A percentile compares a stretch with the other conserved stretches of the same genome.
These are phyloP conservation scores for Pleurotus tuoliensis DNA, from an alignment of 768 basidiomycete genomes.

Conservation along the genomic window DNA sequence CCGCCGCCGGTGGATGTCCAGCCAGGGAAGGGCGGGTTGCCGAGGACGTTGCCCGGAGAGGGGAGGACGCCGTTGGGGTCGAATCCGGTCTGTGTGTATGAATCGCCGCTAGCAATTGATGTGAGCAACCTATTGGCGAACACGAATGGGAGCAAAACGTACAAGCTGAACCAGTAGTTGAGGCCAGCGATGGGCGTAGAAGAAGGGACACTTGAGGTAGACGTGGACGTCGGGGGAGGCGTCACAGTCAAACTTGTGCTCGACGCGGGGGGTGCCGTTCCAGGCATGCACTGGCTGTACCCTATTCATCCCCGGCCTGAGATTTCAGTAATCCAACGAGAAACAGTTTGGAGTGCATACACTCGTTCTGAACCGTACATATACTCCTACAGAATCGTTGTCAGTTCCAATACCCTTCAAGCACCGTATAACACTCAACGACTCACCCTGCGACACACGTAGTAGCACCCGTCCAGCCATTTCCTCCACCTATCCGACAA, in stretches of 20 bases:
- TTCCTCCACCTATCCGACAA: constrained; percentile 8
- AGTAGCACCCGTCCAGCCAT: constrained; percentile 37
- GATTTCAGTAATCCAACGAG: not conserved
- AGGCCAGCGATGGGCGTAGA: not conserved
- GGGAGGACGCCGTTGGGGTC: constrained; percentile 34
- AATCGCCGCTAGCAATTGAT: constrained; percentile 42
- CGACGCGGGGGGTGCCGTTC: not conserved
- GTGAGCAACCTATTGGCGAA: not conserved
- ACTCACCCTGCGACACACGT: constrained; percentile 38
- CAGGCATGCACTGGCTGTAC: constrained; percentile 38
- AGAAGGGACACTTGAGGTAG: no score
- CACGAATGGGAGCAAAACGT: constrained; percentile 9
- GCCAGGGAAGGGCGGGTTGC: constrained; percentile 53
- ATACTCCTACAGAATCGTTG: constrained; percentile 10
- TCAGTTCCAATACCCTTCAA: not conserved
- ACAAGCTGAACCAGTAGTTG: constrained; percentile 62
- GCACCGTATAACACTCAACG: not conserved
- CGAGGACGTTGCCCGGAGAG: constrained; percentile 42
- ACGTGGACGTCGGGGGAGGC: not conserved
- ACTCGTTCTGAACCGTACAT: constrained; percentile 24
- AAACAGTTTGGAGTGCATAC: constrained; percentile 15
- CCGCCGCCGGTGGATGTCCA: constrained; percentile 52
- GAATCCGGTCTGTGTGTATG: constrained; percentile 58
- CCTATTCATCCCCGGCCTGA: constrained; percentile 17
- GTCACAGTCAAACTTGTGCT: not conserved